Conservation (phyloP, 352 stramenopile species). For the Globisporangium orthogonon region DNA sequence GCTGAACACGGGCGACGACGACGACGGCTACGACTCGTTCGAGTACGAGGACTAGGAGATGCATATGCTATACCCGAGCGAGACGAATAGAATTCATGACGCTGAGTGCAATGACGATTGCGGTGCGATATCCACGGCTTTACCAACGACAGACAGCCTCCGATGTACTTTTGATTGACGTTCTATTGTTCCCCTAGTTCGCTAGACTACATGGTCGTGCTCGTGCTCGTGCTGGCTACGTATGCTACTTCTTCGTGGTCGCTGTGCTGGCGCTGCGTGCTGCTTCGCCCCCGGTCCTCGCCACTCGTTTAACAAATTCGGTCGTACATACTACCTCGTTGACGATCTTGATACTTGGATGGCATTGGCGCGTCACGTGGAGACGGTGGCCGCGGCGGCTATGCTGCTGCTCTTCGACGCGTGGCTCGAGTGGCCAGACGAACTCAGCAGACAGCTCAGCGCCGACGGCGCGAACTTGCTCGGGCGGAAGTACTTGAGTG, state of each 20-base stretch:
- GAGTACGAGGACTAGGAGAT: conserved; percentile 46
- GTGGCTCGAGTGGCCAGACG: conserved; percentile 45
- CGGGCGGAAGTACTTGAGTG: conserved; percentile 76
- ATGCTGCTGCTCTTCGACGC: conserved; percentile 1
- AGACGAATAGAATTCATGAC: too few species aligned
- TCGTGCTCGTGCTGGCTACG: neutral
- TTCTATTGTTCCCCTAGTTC: conserved; percentile 14
- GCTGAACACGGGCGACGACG: conserved; percentile 47
- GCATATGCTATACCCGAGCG: neutral
- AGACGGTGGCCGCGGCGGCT: too few species aligned
- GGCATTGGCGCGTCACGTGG: neutral
- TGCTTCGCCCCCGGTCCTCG: neutral
- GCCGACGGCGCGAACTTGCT: conserved; percentile 72
- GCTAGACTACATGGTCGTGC: conserved; percentile 13
- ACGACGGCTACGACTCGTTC: conserved; percentile 79
- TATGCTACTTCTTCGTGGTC: conserved; percentile 1
- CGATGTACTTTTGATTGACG: neutral
- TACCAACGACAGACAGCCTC: neutral
- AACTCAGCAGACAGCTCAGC: conserved; percentile 73
- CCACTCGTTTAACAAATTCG: neutral
- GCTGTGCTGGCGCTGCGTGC: neutral
- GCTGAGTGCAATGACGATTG: neutral
- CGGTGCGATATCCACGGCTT: too few species aligned
- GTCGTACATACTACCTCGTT: neutral
- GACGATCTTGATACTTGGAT: neutral